Evolutionary conservation across 805 yeast genomes (phyloP).

Genomic region (Lipomyces sp.): DNA sequence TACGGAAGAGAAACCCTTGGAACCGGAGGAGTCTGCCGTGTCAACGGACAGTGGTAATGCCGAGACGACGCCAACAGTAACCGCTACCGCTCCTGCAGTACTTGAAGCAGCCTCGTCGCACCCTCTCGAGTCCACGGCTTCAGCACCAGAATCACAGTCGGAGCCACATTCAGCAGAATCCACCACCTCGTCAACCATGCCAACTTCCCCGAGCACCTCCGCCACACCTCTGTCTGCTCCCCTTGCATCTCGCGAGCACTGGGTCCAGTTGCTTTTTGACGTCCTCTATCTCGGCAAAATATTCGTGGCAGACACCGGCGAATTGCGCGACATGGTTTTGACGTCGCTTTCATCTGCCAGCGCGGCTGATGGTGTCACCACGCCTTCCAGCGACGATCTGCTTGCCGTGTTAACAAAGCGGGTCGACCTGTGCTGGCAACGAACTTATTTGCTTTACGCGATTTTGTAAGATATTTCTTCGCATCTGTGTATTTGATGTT

Average conservation of each 20-base stretch:
- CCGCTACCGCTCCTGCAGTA: not conserved
- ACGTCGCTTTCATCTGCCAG: not conserved
- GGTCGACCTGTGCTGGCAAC: slow-evolving; percentile 21
- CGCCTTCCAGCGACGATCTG: not conserved
- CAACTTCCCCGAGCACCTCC: not conserved
- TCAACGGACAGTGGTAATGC: not conserved
- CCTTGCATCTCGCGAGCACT: slow-evolving; percentile 10
- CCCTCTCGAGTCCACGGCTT: no score
- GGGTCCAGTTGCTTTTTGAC: slow-evolving; percentile 24
- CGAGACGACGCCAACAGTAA: not conserved
- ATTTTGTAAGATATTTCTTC: no score
- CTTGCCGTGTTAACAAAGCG: slow-evolving; percentile 6
- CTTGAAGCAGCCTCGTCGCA: not conserved
- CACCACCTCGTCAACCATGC: no score
- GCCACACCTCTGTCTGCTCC: not conserved
- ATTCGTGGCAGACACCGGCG: slow-evolving; percentile 2
- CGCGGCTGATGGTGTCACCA: not conserved
- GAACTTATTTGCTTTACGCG: slow-evolving; percentile 20
- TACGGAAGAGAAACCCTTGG: not conserved
- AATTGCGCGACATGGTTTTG: not conserved
- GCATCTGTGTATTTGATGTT: no score
- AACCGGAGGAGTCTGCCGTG: not conserved
- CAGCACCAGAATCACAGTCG: no score
- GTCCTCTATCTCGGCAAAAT: slow-evolving; percentile 13
- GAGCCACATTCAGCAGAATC: no score